Evolutionary conservation across 257 asterid genomes (phyloP), one percentile per base, ranked within the genome.

Genomic region (Solanum rostratum): DNA sequence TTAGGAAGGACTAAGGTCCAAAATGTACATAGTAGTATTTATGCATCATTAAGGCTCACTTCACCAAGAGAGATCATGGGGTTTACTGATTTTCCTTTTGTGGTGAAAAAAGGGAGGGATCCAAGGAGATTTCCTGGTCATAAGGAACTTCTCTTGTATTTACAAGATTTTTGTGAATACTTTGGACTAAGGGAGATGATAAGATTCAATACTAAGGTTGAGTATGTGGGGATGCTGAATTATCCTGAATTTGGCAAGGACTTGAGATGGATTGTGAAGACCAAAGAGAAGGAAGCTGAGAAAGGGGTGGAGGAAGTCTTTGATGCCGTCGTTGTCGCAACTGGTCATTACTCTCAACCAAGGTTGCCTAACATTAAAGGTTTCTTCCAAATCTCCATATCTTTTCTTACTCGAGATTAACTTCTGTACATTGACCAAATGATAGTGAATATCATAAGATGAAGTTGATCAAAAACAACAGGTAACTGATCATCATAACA

Each of bases 1-100:
- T 73, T 95, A 74, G 95, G 96, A 2, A 88, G 46, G 30, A 80
- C 20, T 22, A 54, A 30, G 27, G 14, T 84, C 39, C 68, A 84
- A 20, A 93, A 86, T 46, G 94, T 93, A 8, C 99, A 96, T 63
- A 94, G 98, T 65, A 96, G 99, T 82, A 57, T 92, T 0, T 94
- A 95, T 78, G 92, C 86, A 45, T 93, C 97, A 2, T 79, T 95
- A 85, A 90, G 99, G 88, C 30, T 94, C 10, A 50, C 88, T 20
- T 91, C 96, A 15, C 94, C 99, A 0, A 88, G 99, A 66, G 97
- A 94, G 87, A 90, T 91, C 27, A 92, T 94, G 98, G 99, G 97
- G 18, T 93, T 91, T 73, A 89, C 93, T 20, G 99, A 96, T 85
- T 96, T 94, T 85, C 99, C 99, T 2, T 93, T 94, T 79, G 30